A percentile compares a stretch with the other conserved stretches of the same genome.
These are phyloP conservation scores for Planoprotostelium fungivorum DNA, from an alignment of 78 protist genomes.

Conservation along the genomic window DNA sequence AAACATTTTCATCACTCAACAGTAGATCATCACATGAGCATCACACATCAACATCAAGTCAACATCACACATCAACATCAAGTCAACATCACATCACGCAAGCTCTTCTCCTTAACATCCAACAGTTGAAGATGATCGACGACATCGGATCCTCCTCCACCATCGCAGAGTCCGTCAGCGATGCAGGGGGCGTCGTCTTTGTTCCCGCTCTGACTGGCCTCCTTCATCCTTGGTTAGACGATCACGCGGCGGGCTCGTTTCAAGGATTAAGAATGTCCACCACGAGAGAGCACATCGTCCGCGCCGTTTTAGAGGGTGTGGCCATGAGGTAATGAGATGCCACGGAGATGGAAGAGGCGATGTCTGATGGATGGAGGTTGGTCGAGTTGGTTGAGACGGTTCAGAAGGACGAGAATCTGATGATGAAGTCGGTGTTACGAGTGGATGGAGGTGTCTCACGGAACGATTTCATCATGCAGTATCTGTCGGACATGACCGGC, in stretches of 20 bases:
- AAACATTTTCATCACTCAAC: no score
- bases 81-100: no score
- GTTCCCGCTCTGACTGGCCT: slow-evolving; percentile 37
- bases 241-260: slow-evolving; percentile 43
- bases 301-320: slow-evolving; percentile 44
- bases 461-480: slow-evolving; percentile 62
- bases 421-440: slow-evolving; percentile 1
- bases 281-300: slow-evolving; percentile 27
- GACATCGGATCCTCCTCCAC: slow-evolving; percentile 18
- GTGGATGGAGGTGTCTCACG: slow-evolving; percentile 69
- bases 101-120: no score
- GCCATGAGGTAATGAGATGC: not conserved
- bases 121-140: slow-evolving; percentile 43
- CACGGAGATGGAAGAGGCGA: not conserved
- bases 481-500: slow-evolving; percentile 23
- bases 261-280: slow-evolving; percentile 52
- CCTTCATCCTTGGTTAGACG: slow-evolving; percentile 54
- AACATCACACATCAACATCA: no score
- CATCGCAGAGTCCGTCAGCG: slow-evolving; percentile 28
- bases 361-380: slow-evolving; percentile 36
- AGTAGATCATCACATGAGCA: no score
- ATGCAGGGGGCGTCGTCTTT: slow-evolving; percentile 42
- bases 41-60: no score
- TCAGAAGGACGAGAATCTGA: not conserved
- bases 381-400: slow-evolving; percentile 39